phyloP scores from a whole-genome alignment of 352 stramenopile species.

The Plasmopara muralis region DNA sequence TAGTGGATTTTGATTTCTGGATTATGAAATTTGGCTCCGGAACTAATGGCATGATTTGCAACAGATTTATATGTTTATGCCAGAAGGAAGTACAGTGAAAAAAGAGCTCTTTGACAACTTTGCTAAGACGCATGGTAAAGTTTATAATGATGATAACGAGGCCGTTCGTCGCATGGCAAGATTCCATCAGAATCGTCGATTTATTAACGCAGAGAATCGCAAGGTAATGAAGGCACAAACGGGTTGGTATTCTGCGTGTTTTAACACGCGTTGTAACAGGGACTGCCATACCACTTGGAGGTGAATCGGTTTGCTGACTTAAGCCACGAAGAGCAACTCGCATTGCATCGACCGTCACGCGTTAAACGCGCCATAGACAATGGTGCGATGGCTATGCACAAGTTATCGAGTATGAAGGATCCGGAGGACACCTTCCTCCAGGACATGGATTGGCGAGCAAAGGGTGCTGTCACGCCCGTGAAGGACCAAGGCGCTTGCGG shows the following conservation, averaged over 20 bases:
- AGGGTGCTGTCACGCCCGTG: conserved; percentile 82
- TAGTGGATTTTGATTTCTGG: conserved; percentile 21
- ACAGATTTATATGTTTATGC: conserved; percentile 81
- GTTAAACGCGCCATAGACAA: conserved; percentile 60
- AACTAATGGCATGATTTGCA: conserved; percentile 3
- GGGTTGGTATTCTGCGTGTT: not conserved
- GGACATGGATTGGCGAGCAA: conserved; percentile 84
- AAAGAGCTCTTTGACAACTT: conserved; percentile 64
- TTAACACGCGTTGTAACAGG: conserved; percentile 23
- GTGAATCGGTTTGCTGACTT: conserved; percentile 84
- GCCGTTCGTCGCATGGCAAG: conserved; percentile 45
- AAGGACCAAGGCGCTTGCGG: conserved; percentile 90
- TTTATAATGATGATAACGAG: conserved; percentile 43
- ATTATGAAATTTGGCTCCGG: conserved; percentile 6
- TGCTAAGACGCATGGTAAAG: conserved; percentile 48
- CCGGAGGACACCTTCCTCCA: too few relatives aligned
- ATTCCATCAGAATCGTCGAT: conserved; percentile 79
- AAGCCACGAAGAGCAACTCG: conserved; percentile 56
- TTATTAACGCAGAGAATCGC: conserved; percentile 83
- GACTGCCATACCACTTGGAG: conserved; percentile 64
- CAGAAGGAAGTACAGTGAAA: conserved; percentile 51
- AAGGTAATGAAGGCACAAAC: conserved; percentile 27
- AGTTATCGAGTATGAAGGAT: conserved; percentile 28
- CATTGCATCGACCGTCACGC: conserved; percentile 34
- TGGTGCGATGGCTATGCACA: conserved; percentile 41